Evolutionary conservation across 2,329 filamentous ascomycete species (phyloP), one percentile per base, ranked within the genome.

Genomic region (Fusarium nelsonii): DNA sequence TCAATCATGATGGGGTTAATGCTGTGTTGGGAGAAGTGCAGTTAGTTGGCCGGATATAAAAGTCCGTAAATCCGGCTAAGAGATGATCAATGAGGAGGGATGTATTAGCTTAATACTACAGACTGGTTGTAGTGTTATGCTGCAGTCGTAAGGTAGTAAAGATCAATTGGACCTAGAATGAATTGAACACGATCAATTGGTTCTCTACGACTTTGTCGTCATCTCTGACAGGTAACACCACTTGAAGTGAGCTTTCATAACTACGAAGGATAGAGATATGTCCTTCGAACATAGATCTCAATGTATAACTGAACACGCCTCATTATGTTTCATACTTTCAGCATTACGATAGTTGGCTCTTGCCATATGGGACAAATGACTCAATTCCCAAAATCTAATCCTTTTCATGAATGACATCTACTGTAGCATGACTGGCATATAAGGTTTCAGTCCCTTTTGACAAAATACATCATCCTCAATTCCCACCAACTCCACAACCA

Each of bases 11-110:
- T 50, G 34, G 59, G 59, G 23, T 43, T 64, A 50, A 52, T 59
- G 52, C 37, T 65, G 33, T 64, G 40, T 49, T 46, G 23, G 16
- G 20, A 14, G 41, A 43, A 20, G 34, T 51, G 46, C 33, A n/a
- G 34, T 65, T 30, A 12, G 32, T 60, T 60, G 46, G 28, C 14
- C 62, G 62, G 62, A 60, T 60, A 65, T 65, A 65, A 65, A 59
- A 30, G 44, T 45, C 33, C 44, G 43, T 36, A 64, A 44, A 63
- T 26, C 59, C 59, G 41, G 23, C 48, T 30, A 14, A 28, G 34
- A 36, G 20, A 50, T 18, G 12, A 20, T 45, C 43, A 30, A 45
- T 18, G 26, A 45, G 32, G 11, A 16, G 30, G 26, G 16, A 32
- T 26, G 26, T 8, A 11, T 30, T 8, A 5, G 23, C 23, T 28